Evolutionary conservation across 139 green algal species (phyloP).

Genomic region (Chlamydomonas incerta): DNA sequence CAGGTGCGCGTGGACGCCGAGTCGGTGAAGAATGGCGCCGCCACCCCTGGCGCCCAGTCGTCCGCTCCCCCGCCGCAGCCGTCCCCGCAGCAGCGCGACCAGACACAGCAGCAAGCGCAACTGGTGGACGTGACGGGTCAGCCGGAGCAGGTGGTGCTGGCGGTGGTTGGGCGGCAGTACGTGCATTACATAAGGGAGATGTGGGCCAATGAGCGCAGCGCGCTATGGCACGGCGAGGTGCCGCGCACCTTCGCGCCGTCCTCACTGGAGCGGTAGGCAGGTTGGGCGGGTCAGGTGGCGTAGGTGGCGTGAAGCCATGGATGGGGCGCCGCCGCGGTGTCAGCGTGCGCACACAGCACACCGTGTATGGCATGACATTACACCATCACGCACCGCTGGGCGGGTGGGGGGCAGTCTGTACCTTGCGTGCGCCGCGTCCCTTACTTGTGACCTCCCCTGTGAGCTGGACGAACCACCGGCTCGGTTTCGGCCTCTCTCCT

Average conservation of each 20-base stretch:
- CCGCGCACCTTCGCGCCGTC: slow-evolving; percentile 45
- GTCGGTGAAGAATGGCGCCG: background rate
- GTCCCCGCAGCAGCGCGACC: background rate
- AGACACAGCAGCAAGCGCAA: background rate
- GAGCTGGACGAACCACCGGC: too few relatives aligned
- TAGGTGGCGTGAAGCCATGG: too few relatives aligned
- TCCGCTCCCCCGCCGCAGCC: background rate
- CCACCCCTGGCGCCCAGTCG: too few relatives aligned
- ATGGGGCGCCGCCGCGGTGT: too few relatives aligned
- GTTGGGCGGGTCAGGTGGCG: too few relatives aligned
- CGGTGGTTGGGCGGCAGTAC: slow-evolving; percentile 44
- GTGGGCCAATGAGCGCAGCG: slow-evolving; percentile 35
- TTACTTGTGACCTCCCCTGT: too few relatives aligned
- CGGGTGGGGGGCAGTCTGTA: too few relatives aligned
- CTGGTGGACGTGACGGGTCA: background rate
- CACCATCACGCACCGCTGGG: too few relatives aligned
- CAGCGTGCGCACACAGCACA: too few relatives aligned
- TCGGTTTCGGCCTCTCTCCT: too few relatives aligned
- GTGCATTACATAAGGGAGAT: slow-evolving; percentile 36
- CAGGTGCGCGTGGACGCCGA: slow-evolving; percentile 14
- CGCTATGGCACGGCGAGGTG: slow-evolving; percentile 52
- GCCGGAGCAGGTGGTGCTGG: slow-evolving; percentile 27
- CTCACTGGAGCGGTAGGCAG: background rate
- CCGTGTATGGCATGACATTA: too few relatives aligned
- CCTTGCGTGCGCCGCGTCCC: too few relatives aligned